These are phyloP conservation scores for Vickermania ingenoplastis DNA, from an alignment of 208 protist genomes.

Conservation along the genomic window DNA sequence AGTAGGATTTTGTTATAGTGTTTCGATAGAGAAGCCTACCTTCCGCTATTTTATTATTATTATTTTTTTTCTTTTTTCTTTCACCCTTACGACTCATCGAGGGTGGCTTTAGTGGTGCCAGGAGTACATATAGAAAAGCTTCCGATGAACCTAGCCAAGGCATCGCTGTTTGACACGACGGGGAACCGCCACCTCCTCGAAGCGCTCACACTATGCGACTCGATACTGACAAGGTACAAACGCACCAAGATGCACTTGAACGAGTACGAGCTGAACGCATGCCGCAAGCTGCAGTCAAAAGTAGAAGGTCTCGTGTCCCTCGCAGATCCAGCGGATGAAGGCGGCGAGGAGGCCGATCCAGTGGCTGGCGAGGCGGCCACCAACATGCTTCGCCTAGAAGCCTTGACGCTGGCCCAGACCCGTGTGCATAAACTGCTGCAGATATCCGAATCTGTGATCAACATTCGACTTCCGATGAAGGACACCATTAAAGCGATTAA, in stretches of 20 bases:
- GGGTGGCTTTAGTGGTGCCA: no score
- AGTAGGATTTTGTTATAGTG: no score
- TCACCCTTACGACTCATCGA: not conserved
- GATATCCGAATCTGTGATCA: not conserved
- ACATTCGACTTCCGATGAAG: constrained; percentile 4
- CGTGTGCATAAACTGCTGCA: not conserved
- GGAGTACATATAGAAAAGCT: no score
- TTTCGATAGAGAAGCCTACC: no score
- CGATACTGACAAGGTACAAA: constrained; percentile 10
- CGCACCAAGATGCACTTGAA: constrained; percentile 4
- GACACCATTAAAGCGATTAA: constrained; percentile 13
- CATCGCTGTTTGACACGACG: not conserved
- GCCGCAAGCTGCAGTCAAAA: not conserved
- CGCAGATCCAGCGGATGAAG: not conserved
- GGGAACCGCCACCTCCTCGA: constrained; percentile 11
- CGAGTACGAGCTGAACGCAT: constrained; percentile 9
- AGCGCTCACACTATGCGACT: constrained; percentile 8
- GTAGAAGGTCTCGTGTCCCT: not conserved
- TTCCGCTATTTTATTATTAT: no score
- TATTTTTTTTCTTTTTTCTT: no score
- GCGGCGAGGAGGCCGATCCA: not conserved
- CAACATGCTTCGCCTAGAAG: not conserved
- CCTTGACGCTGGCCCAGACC: not conserved
- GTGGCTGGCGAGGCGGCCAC: not conserved
- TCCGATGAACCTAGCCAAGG: not conserved